A percentile compares a stretch with the other conserved stretches of the same genome.
Evolutionary conservation across 768 basidiomycete species (phyloP).

Genomic region (Cytidiella melzeri): DNA sequence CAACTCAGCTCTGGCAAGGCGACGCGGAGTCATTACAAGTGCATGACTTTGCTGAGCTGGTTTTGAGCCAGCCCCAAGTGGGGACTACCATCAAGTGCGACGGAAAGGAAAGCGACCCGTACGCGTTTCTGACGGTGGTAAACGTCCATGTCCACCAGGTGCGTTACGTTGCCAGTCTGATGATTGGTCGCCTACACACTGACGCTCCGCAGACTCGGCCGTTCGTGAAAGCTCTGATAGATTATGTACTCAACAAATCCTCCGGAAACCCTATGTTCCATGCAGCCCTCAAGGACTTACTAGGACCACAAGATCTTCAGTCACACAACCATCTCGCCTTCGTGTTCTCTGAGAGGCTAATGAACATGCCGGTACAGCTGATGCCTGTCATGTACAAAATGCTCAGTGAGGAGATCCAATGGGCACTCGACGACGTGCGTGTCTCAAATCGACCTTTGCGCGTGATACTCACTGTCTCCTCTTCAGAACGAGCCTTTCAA

Average conservation of each 20-base stretch:
- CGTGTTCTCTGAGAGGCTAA: slow-evolving; percentile 79
- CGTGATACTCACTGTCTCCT: not conserved
- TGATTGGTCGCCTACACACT: no score
- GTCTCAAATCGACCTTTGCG: not conserved
- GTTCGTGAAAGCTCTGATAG: slow-evolving; percentile 60
- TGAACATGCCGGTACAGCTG: slow-evolving; percentile 95
- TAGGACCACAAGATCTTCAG: slow-evolving; percentile 28
- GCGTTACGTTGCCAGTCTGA: slow-evolving; percentile 12
- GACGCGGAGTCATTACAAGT: slow-evolving; percentile 72
- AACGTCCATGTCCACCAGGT: slow-evolving; percentile 71
- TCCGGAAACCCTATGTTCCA: slow-evolving; percentile 44
- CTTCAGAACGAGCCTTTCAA: slow-evolving; percentile 51
- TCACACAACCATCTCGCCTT: slow-evolving; percentile 65
- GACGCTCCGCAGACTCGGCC: slow-evolving; percentile 44
- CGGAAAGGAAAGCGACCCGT: slow-evolving; percentile 84
- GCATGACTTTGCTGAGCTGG: slow-evolving; percentile 72
- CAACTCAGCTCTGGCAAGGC: slow-evolving; percentile 60
- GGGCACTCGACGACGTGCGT: slow-evolving; percentile 61
- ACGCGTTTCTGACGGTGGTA: slow-evolving; percentile 78
- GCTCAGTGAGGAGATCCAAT: slow-evolving; percentile 77
- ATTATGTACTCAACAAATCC: slow-evolving; percentile 65
- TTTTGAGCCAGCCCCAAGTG: slow-evolving; percentile 66
- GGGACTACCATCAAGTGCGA: slow-evolving; percentile 94
- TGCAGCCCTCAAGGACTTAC: slow-evolving; percentile 44
- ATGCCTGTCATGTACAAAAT: slow-evolving; percentile 90